Evolutionary conservation across 257 asterid genomes (phyloP).

Genomic region (Jacaranda copaia): DNA sequence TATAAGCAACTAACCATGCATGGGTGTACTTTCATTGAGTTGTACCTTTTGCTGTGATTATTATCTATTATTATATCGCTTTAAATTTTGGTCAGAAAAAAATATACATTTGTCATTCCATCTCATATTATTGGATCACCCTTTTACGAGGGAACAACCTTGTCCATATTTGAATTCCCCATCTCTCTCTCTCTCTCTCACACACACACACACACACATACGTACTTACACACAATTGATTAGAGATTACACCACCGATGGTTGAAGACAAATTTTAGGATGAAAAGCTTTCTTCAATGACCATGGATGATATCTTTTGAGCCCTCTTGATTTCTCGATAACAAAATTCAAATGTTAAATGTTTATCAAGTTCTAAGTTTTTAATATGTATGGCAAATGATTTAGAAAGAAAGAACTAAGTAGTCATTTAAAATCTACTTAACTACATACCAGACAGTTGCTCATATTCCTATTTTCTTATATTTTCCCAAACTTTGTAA

Average conservation of each 20-base stretch:
- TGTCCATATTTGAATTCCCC: too few relatives aligned
- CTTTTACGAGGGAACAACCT: too few relatives aligned
- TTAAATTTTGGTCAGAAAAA: too few relatives aligned
- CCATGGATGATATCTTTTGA: slow-evolving; percentile 66
- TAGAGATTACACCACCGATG: slow-evolving; percentile 68
- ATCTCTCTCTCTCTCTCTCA: too few relatives aligned
- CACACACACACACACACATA: neutral
- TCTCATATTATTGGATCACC: too few relatives aligned
- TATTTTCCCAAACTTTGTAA: neutral
- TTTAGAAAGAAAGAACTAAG: neutral
- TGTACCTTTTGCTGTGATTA: too few relatives aligned
- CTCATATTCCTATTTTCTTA: neutral
- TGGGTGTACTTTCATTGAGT: too few relatives aligned
- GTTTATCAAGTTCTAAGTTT: slow-evolving; percentile 32
- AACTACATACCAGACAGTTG: neutral
- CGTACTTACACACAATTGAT: neutral
- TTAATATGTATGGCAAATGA: neutral
- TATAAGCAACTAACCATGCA: too few relatives aligned
- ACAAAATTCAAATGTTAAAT: slow-evolving; percentile 69
- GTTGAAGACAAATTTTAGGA: slow-evolving; percentile 72
- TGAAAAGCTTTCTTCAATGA: slow-evolving; percentile 71
- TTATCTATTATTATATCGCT: too few relatives aligned
- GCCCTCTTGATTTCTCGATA: slow-evolving; percentile 80
- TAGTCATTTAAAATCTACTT: neutral
- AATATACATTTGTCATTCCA: too few relatives aligned